Base-by-base conservation (phyloP, 2,329 filamentous ascomycete genomes). In the Colletotrichum lupini region DNA sequence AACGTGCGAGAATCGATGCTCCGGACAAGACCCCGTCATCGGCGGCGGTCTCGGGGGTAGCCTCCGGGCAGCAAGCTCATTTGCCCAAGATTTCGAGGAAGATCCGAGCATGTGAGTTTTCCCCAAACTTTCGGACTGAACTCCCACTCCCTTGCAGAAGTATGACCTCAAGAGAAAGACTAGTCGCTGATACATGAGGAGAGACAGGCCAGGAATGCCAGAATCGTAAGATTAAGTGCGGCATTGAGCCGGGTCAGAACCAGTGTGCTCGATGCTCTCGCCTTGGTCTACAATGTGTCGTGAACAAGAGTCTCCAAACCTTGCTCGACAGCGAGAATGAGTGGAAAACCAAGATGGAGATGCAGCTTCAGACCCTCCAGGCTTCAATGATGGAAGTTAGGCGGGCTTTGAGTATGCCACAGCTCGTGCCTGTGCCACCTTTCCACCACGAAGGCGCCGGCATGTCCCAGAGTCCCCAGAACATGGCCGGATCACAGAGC, bases 291-390 rank as follows among this genome's bases (percentile, higher is more conserved):
- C 84, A 86, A 72, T 89, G 87, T 76, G 81, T 88, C 9, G 85
- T 89, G 42, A 89, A 89, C 76, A 87, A 88, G 78, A 89, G 87
- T 76, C 84, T 88, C 24, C 88, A 89, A 77, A 87, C 87, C 68
- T 85, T 89, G 56, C 82, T 89, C 24, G 86, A 89, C 59, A 86
- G 87, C 64, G 87, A 88, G 79, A 83, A 85, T 75, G 81, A 85
- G 83, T 88, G 81, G 81, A 80, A 79, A 72, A 75, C 67, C 37
- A 75, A 74, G 55, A 80, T 81, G 71, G 79, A 81, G 59, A 67
- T 67, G 24, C 77, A 80, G 70, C 75, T 80, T 26, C 75, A 77
- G 35, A 71, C 68, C 5, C 75, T 81, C 2, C 78, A 78, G 46
- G 67, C 77, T 12, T 78, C 79, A 42, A 32, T 81, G 61, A 68